Conservation (phyloP, 2,329 filamentous ascomycete genomes). For the Ceratocystis ficicola region DNA sequence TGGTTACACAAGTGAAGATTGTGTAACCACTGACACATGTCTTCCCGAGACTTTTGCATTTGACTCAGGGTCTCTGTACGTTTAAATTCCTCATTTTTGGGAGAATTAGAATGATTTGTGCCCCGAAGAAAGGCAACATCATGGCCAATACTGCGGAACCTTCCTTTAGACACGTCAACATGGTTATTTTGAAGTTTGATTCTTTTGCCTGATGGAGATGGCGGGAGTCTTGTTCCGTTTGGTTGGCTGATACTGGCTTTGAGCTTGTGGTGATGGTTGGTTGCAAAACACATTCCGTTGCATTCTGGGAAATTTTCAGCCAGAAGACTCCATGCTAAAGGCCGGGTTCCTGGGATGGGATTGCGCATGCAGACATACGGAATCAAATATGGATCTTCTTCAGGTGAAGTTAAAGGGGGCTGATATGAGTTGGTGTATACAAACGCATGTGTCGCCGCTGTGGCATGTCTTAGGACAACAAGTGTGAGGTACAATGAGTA, state of each 20-base stretch:
- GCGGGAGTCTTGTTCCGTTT: too few species aligned
- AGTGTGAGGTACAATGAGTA: constrained; percentile 10
- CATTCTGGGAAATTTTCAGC: neutral
- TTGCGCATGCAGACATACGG: neutral
- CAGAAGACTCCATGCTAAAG: neutral
- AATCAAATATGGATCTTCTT: neutral
- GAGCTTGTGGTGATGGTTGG: neutral
- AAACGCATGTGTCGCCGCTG: neutral
- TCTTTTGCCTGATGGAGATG: too few species aligned
- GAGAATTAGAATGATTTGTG: too few species aligned
- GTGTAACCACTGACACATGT: neutral
- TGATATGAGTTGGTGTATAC: neutral
- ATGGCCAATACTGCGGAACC: too few species aligned
- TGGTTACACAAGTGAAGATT: neutral
- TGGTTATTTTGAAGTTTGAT: too few species aligned
- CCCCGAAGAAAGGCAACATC: too few species aligned
- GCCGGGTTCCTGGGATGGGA: neutral
- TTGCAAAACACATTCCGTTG: neutral
- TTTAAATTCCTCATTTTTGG: neutral
- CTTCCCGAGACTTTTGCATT: neutral
- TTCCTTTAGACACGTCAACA: too few species aligned
- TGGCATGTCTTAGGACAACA: neutral
- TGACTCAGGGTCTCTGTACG: neutral
- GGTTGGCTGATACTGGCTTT: too few species aligned
- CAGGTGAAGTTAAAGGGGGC: neutral